Percentiles rank a stretch among this genome's conserved stretches.
These are phyloP conservation scores for Cytospora paraplurivora DNA, from an alignment of 2,329 filamentous ascomycete genomes.

Conservation along the genomic window DNA sequence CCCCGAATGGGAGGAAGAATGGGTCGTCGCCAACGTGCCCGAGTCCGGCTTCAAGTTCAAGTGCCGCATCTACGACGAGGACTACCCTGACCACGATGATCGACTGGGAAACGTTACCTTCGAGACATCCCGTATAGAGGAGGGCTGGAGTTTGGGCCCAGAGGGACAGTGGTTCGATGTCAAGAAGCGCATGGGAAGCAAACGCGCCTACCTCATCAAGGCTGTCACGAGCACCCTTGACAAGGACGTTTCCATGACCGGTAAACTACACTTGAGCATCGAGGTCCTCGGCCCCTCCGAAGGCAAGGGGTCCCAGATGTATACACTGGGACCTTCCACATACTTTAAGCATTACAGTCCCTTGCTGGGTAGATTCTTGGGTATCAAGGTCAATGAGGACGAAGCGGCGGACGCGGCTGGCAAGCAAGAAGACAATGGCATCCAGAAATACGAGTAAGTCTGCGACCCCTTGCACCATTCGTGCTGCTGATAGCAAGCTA, in stretches of 20 bases:
- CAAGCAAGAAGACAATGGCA: slow-evolving; percentile 50
- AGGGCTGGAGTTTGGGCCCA: slow-evolving; percentile 71
- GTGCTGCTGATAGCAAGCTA: slow-evolving; percentile 1
- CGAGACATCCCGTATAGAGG: slow-evolving; percentile 58
- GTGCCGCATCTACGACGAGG: slow-evolving; percentile 86
- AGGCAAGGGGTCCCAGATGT: slow-evolving; percentile 68
- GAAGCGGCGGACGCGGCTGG: slow-evolving; percentile 44
- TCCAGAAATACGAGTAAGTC: slow-evolving; percentile 75
- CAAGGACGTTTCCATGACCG: slow-evolving; percentile 66
- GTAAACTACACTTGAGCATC: slow-evolving; percentile 71
- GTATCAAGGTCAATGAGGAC: slow-evolving; percentile 67
- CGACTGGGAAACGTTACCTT: slow-evolving; percentile 84
- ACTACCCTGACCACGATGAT: slow-evolving; percentile 83
- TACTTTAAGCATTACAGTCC: slow-evolving; percentile 88
- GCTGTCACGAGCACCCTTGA: slow-evolving; percentile 66
- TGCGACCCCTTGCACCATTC: slow-evolving; percentile 5
- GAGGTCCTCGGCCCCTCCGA: slow-evolving; percentile 77
- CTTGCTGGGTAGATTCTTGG: slow-evolving; percentile 79
- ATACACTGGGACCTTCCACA: slow-evolving; percentile 74
- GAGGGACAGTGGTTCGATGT: slow-evolving; percentile 64
- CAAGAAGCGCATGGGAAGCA: slow-evolving; percentile 84
- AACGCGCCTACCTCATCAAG: slow-evolving; percentile 78
- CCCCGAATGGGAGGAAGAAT: slow-evolving; percentile 81
- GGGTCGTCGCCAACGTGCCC: slow-evolving; percentile 87
- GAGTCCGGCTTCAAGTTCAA: slow-evolving; percentile 80